A percentile compares a stretch with the other conserved stretches of the same genome.
Evolutionary conservation across 345 rosid species (phyloP).

Genomic region (Gossypium australe): DNA sequence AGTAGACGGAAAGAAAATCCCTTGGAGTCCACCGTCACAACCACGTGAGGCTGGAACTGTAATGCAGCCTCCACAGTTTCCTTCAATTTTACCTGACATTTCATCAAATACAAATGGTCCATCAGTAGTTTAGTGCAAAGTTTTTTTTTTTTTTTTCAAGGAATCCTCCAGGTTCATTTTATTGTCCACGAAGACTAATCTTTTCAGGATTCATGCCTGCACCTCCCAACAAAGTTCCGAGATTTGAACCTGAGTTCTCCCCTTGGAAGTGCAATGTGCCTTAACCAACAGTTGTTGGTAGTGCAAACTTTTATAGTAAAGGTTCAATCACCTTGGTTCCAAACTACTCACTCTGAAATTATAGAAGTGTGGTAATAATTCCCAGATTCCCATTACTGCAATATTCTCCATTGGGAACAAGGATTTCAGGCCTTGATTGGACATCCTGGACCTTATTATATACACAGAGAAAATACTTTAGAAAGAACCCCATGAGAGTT

Average conservation of each 20-base stretch:
- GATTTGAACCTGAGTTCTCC: no score
- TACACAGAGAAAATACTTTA: conserved; percentile 3
- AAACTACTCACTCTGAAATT: conserved; percentile 63
- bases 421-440: conserved; percentile 58
- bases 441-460: conserved; percentile 58
- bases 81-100: conserved; percentile 53
- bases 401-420: conserved; percentile 87
- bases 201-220: no score
- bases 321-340: neutral
- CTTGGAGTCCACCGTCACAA: conserved; percentile 87
- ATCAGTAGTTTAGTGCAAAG: neutral
- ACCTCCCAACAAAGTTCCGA: no score
- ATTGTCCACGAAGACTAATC: no score
- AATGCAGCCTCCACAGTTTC: conserved; percentile 68
- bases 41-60: conserved; percentile 71
- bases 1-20: conserved; percentile 88
- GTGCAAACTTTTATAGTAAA: neutral
- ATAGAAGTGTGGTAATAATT: conserved; percentile 71
- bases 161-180: no score
- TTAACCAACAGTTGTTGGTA: no score
- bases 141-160: no score
- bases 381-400: conserved; percentile 93
- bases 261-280: no score
- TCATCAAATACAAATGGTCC: conserved; percentile 6
- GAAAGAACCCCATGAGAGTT: neutral